Evolutionary conservation across 2,329 filamentous ascomycete species (phyloP).

Genomic region (Nothophaeocryptopus gaeumannii): DNA sequence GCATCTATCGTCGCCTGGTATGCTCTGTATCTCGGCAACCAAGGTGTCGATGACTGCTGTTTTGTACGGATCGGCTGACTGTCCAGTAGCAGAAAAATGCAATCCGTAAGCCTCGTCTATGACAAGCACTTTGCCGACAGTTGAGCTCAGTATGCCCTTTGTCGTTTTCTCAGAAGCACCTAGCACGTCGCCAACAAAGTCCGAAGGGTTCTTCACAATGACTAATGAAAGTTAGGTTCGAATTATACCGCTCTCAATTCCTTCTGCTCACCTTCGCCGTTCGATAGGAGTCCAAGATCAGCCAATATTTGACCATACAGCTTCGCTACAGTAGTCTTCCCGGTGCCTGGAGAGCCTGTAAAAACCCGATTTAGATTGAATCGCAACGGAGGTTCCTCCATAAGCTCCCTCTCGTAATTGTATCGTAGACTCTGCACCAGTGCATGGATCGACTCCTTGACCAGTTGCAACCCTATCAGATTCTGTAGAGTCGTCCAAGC

Average conservation of each 20-base stretch:
- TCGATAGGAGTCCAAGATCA: slow-evolving; percentile 54
- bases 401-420: slow-evolving; percentile 66
- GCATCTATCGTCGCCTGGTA: slow-evolving; percentile 70
- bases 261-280: slow-evolving; percentile 20
- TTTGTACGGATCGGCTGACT: slow-evolving; percentile 56
- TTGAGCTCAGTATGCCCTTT: too few relatives aligned
- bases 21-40: slow-evolving; percentile 70
- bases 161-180: too few relatives aligned
- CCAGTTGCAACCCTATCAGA: too few relatives aligned
- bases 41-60: slow-evolving; percentile 69
- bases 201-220: slow-evolving; percentile 70
- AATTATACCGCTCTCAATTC: too few relatives aligned
- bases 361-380: slow-evolving; percentile 68
- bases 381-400: slow-evolving; percentile 57
- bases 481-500: too few relatives aligned
- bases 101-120: too few relatives aligned
- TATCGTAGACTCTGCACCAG: slow-evolving; percentile 60
- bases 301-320: slow-evolving; percentile 67
- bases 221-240: too few relatives aligned
- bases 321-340: slow-evolving; percentile 73
- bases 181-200: too few relatives aligned
- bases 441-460: slow-evolving; percentile 60
- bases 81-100: too few relatives aligned
- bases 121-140: too few relatives aligned
- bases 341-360: slow-evolving; percentile 71